Evolutionary conservation across 805 yeast species (phyloP), one percentile per base, ranked within the genome.

Genomic region (Isabelozyma gotoi): DNA sequence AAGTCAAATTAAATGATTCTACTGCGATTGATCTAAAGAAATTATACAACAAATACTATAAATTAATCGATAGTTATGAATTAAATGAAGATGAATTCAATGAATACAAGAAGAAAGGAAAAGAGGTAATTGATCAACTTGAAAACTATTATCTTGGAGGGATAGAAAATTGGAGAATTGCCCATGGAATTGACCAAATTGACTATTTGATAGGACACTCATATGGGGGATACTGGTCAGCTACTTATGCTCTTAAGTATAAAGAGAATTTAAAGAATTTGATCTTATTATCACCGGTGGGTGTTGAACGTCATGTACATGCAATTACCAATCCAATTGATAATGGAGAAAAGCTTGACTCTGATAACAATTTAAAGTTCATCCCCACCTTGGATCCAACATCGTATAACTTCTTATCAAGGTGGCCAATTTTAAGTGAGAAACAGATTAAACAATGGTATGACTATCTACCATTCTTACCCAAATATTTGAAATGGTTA

Each of bases 171-270:
- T 87, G 95, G 94, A 67, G 94, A 52, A 45, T 43, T 6, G 63
- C 53, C 7, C 65, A 76, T 16, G 69, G 71, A 0, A 59, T 87
- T 8, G 74, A 70, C 1, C 73, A 77, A 47, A 74, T 88, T 33
- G 75, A 71, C 50, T 84, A 78, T 53, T 56, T 88, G 11, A 65
- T 87, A 16, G 92, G 89, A 0, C 96, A 88, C 60, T 86, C 95
- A 0, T 81, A 80, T 49, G 96, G 96, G 24, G 94, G 89, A 0
- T 83, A 85, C 52, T 67, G 88, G 65, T 77, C 88, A 0, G 77
- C 78, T 39, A 77, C 82, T 5, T 87, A 84, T 58, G 73, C 86
- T 2, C 56, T 81, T 35, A 77, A 69, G 47, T 74, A 83, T 52
- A 88, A 90, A 0, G 57, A 76, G 0, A 57, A 71, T 4, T 70